Conservation (phyloP, 768 basidiomycete genomes). For the Calocera cornea region DNA sequence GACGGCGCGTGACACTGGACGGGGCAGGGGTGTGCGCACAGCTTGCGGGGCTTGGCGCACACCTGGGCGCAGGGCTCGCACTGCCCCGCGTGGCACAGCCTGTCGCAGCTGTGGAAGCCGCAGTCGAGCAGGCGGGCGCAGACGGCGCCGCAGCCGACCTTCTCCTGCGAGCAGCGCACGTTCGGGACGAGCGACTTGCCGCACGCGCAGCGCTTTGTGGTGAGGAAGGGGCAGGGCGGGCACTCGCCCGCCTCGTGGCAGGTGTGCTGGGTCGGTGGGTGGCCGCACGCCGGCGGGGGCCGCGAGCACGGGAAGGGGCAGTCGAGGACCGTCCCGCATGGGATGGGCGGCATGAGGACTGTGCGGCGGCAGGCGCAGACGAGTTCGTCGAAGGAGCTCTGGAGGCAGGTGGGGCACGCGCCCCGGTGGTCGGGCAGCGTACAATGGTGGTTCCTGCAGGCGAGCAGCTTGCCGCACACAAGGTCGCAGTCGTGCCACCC, state of each 20-base stretch:
- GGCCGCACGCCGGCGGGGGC: constrained; percentile 64
- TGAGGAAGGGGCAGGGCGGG: constrained; percentile 78
- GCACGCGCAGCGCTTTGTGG: constrained; percentile 71
- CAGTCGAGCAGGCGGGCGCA: constrained; percentile 74
- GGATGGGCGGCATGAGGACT: constrained; percentile 72
- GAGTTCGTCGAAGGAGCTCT: constrained; percentile 86
- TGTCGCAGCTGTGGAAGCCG: constrained; percentile 80
- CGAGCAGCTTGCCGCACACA: constrained; percentile 56
- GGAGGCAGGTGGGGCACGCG: constrained; percentile 65
- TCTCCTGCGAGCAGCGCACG: constrained; percentile 72
- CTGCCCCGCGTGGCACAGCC: constrained; percentile 64
- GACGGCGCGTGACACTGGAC: constrained; percentile 79
- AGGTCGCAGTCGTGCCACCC: constrained; percentile 78
- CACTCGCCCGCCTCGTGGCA: constrained; percentile 73
- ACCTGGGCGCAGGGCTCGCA: constrained; percentile 64
- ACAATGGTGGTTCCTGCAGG: constrained; percentile 34
- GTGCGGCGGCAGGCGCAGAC: constrained; percentile 79
- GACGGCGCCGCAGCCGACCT: constrained; percentile 67
- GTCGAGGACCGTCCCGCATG: constrained; percentile 63
- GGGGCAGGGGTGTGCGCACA: constrained; percentile 76
- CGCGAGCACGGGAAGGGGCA: constrained; percentile 72
- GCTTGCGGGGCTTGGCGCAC: constrained; percentile 77
- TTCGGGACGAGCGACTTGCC: constrained; percentile 72
- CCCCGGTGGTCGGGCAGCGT: constrained; percentile 71
- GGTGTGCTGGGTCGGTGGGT: constrained; percentile 57